Base-by-base conservation (phyloP, 1,139 yeast species). In the Diutina neorugosa region DNA sequence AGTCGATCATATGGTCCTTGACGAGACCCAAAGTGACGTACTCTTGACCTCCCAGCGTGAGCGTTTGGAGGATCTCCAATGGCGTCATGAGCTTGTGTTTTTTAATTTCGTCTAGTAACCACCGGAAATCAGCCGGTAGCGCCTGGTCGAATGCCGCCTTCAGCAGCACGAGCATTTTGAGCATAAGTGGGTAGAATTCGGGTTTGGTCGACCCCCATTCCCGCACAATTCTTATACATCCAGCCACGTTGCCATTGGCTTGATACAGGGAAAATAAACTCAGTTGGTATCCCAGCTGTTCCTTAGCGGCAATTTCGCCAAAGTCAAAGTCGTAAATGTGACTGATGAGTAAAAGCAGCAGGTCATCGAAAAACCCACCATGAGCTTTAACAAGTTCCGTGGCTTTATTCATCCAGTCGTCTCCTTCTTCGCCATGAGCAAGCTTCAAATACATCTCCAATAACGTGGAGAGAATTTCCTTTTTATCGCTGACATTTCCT, bases 371-470 rank as follows among this genome's bases (percentile, higher is more conserved):
- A 2, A 70, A 60, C 1, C 66, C 56, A 52, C 71, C 62, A 57
- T 81, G 71, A 18, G 70, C 66, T 16, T 69, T 61, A 0, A 84
- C 70, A 48, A 93, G 69, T 0, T 61, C 60, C 41, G 69, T 68
- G 0, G 96, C 96, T 59, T 86, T 89, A 0, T 60, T 57, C 52
- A 74, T 74, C 97, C 97, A 90, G 11, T 63, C 63, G 2, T 49
- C 53, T 11, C 54, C 44, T 3, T 53, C 53, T 7, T 66, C 65
- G 41, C 74, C 72, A 19, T 62, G 58, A 0, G 89, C 80, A 54
- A 87, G 67, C 0, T 83, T 75, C 46, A 91, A 69, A 60, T 93
- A 93, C 73, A 88, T 74, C 62, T 93, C 98, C 63, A 83, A 86
- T 48, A 93, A 69, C 0, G 97, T 89, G 9, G 86, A 80, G 54